These are phyloP conservation scores for Pseudogymnoascus sp. DNA, from an alignment of 2,329 filamentous ascomycete genomes.

Conservation along the genomic window DNA sequence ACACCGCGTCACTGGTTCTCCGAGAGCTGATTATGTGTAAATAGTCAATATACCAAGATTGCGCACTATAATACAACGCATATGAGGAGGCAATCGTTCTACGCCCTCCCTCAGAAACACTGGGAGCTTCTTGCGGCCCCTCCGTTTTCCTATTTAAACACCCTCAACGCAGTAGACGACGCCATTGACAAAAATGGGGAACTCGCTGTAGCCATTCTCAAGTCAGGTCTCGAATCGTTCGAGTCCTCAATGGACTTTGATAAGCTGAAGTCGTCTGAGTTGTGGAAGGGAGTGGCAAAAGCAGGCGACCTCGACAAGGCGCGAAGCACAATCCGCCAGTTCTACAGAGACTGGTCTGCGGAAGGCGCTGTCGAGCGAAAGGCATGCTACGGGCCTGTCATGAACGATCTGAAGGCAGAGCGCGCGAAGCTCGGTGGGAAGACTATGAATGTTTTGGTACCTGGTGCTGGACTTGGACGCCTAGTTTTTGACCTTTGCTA, in stretches of 20 bases:
- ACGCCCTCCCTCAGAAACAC: slow-evolving; percentile 75
- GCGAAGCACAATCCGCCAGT: slow-evolving; percentile 82
- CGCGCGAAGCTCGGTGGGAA: slow-evolving; percentile 21
- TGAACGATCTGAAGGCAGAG: slow-evolving; percentile 55
- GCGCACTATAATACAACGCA: slow-evolving; percentile 90
- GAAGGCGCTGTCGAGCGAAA: slow-evolving; percentile 68
- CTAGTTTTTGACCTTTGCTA: slow-evolving; percentile 80
- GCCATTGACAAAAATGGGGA: slow-evolving; percentile 85
- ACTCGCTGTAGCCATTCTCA: slow-evolving; percentile 70
- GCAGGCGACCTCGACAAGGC: slow-evolving; percentile 80
- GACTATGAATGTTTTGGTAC: slow-evolving; percentile 64
- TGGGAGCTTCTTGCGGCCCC: slow-evolving; percentile 74
- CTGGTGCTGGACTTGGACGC: slow-evolving; percentile 81
- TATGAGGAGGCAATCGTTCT: slow-evolving; percentile 84
- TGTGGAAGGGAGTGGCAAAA: slow-evolving; percentile 67
- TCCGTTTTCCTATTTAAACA: slow-evolving; percentile 77
- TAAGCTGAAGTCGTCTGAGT: slow-evolving; percentile 28
- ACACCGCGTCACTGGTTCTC: background rate
- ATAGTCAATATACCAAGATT: slow-evolving; percentile 73
- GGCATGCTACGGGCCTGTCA: slow-evolving; percentile 69
- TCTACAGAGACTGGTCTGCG: slow-evolving; percentile 89
- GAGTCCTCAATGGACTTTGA: slow-evolving; percentile 25
- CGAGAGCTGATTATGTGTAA: background rate
- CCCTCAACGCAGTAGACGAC: slow-evolving; percentile 70
- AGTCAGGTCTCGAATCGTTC: slow-evolving; percentile 62